Conservation (phyloP, 257 asterid species). For the Coffea canephora region DNA sequence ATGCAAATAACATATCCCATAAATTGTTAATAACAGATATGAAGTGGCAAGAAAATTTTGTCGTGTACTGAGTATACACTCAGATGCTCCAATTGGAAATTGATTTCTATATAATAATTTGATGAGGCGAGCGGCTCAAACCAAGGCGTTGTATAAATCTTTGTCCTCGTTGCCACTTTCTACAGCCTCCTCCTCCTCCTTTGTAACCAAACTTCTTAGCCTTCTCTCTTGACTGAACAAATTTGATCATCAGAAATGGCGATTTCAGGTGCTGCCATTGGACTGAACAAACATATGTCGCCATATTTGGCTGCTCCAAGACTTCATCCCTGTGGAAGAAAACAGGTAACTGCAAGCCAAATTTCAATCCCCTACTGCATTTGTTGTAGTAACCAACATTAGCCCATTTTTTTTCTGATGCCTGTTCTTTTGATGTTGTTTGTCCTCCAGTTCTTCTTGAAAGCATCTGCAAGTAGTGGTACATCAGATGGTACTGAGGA, state of each 20-base stretch:
- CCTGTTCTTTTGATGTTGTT: constrained; percentile 2
- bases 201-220: background rate
- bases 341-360: constrained; percentile 34
- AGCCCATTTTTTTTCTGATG: background rate
- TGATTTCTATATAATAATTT: constrained; percentile 11
- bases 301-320: constrained; percentile 28
- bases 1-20: too few relatives aligned
- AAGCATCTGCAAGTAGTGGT: constrained; percentile 33
- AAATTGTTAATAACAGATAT: background rate
- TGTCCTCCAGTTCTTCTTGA: constrained; percentile 39
- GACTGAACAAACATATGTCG: constrained; percentile 31
- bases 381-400: background rate
- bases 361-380: too few relatives aligned
- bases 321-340: constrained; percentile 25
- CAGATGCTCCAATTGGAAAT: constrained; percentile 23
- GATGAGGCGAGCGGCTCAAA: background rate
- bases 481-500: constrained; percentile 34
- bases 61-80: constrained; percentile 10
- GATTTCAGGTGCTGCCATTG: constrained; percentile 39
- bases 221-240: background rate
- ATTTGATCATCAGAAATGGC: constrained; percentile 37
- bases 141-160: constrained; percentile 28
- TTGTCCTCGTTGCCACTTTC: constrained; percentile 18
- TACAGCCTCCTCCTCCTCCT: background rate
- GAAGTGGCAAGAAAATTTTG: background rate